These are phyloP conservation scores for Corrigiola litoralis DNA, from an alignment of 179 eudicot genomes.

Conservation along the genomic window DNA sequence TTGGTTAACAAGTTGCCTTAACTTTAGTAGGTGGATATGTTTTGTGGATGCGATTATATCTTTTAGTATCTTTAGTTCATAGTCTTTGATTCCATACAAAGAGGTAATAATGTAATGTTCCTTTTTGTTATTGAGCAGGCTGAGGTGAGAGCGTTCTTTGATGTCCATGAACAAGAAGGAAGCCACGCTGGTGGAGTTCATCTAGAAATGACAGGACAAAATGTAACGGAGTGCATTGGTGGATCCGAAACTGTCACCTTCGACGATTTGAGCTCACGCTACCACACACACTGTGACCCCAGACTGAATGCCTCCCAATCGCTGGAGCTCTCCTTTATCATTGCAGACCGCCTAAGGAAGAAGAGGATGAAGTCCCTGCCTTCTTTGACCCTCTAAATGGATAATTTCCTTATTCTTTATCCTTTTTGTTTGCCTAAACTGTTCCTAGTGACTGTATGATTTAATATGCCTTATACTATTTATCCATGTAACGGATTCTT, in stretches of 20 bases:
- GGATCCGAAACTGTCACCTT: constrained; percentile 73
- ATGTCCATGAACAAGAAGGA: constrained; percentile 91
- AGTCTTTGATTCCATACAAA: too few relatives aligned
- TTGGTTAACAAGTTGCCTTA: neutral
- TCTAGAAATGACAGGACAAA: constrained; percentile 88
- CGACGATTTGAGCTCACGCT: constrained; percentile 70
- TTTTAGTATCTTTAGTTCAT: neutral
- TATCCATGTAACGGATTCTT: constrained; percentile 11
- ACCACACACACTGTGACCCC: constrained; percentile 85
- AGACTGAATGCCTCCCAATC: constrained; percentile 87
- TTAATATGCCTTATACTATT: constrained; percentile 13
- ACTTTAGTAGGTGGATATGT: neutral
- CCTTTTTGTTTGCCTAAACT: constrained; percentile 13
- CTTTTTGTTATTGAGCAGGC: constrained; percentile 35
- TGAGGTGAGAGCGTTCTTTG: constrained; percentile 80
- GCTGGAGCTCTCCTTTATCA: constrained; percentile 74
- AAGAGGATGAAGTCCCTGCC: constrained; percentile 58
- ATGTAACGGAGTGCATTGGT: constrained; percentile 79
- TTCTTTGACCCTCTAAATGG: constrained; percentile 13
- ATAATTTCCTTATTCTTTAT: neutral
- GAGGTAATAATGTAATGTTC: neutral
- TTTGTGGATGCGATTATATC: neutral
- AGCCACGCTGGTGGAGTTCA: constrained; percentile 91
- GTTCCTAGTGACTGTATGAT: constrained; percentile 17
- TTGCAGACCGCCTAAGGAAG: constrained; percentile 77